Base-by-base conservation (phyloP, 2,329 filamentous ascomycete species). In the Triangularia verruculosa region DNA sequence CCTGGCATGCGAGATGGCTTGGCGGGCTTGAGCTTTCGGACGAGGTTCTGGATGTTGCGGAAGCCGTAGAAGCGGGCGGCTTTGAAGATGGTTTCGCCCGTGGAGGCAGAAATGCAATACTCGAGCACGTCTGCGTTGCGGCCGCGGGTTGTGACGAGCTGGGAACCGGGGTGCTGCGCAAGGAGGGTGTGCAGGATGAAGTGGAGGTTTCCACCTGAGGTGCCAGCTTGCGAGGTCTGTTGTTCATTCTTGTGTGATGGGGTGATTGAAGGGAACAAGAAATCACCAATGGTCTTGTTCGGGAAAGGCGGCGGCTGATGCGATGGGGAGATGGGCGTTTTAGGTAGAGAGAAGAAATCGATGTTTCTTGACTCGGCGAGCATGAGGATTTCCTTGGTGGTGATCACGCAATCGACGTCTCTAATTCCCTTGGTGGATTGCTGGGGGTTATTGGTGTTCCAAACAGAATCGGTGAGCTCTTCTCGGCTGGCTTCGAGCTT, bases 331-430 rank as follows among this genome's bases (percentile, higher is more conserved):
- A 86, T 79, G 17, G 81, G 32, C 4, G 65, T 47, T 20, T 28
- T 68, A n/a, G 91, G 84, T 64, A 97, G 78, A 25, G 79, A 77
- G 65, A 91, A 88, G 75, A 99, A 92, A 71, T 89, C 84, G 66
- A 97, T 86, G 20, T 86, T 86, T 67, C 94, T 87, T 55, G 91
- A 90, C 60, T 92, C 88, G 20, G 93, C 91, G 34, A 99, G 84
- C 82, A 95, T 95, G 39, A 99, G 82, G 22, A 99, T 83, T 78
- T 99, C 95, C 69, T 95, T 93, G 70, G 92, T 94, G 13, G 95
- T 99, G 75, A 99, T 98, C 53, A 99, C 95, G 76, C 94, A 98
- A 78, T 99, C 95, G 56, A 98, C 93, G 72, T 99, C 95, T 62
- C 95, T 85, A 25, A 95, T 84, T 1, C 86, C 86, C 57, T 79